Conservation (phyloP, 1,284 basidiomycete genomes). For the Hymenochaete sp. region DNA sequence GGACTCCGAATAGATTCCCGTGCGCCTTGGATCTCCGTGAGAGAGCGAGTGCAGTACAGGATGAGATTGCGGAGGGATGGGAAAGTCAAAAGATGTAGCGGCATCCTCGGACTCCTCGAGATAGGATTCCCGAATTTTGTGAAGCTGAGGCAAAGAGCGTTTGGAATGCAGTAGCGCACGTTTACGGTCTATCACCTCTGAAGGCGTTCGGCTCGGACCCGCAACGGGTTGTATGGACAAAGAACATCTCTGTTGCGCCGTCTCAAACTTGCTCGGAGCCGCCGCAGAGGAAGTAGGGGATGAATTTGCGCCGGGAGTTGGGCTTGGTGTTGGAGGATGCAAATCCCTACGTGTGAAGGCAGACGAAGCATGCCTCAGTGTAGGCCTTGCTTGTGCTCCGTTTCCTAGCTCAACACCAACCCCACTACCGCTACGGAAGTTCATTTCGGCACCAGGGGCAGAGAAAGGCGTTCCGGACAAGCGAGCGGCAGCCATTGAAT, state of each 20-base stretch:
- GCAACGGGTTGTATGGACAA: no score
- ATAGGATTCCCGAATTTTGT: constrained; percentile 16
- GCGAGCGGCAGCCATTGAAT: constrained; percentile 5
- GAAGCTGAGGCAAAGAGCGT: constrained; percentile 15
- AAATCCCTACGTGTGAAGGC: constrained; percentile 9
- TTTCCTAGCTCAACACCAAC: no score
- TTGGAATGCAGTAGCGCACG: constrained; percentile 8
- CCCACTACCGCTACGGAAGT: no score
- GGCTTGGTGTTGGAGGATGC: not conserved
- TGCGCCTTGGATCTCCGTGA: no score
- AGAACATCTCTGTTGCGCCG: not conserved
- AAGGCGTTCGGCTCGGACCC: no score
- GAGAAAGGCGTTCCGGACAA: no score
- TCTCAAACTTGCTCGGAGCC: constrained; percentile 3
- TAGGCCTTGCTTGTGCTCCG: no score
- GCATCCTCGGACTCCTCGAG: constrained; percentile 14
- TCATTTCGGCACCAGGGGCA: no score
- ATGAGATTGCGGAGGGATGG: not conserved
- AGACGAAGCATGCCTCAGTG: constrained; percentile 12
- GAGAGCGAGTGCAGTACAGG: not conserved
- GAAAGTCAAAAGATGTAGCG: constrained; percentile 3
- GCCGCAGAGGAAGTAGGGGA: not conserved
- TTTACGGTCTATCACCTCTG: no score
- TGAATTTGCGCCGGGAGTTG: no score
- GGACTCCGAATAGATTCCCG: no score